phyloP scores from a whole-genome alignment of 2,329 filamentous ascomycete genomes.

The Fusarium mexicanum region DNA sequence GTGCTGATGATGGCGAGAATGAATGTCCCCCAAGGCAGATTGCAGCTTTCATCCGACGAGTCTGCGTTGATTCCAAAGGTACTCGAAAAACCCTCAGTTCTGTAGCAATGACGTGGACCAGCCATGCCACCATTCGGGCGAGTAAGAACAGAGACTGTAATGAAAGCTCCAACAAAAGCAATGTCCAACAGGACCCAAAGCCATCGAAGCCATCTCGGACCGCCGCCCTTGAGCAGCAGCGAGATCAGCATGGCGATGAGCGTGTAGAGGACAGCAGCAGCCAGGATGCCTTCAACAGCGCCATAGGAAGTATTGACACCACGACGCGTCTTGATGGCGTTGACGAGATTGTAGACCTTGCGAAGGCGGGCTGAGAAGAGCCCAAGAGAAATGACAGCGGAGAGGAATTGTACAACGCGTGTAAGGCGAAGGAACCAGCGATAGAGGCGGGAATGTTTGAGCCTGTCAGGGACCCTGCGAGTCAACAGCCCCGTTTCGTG shows the following conservation, averaged over 20 bases:
- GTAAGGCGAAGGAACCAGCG: slow-evolving; percentile 32
- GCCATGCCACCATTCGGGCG: slow-evolving; percentile 6
- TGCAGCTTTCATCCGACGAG: neutral
- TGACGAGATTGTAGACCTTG: slow-evolving; percentile 17
- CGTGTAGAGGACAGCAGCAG: slow-evolving; percentile 27
- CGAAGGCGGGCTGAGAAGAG: slow-evolving; percentile 22
- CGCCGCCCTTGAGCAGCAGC: slow-evolving; percentile 6
- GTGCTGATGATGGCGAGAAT: slow-evolving; percentile 26
- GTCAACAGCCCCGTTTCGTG: slow-evolving; percentile 10
- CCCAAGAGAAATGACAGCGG: slow-evolving; percentile 18
- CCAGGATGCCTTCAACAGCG: slow-evolving; percentile 32
- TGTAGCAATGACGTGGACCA: slow-evolving; percentile 13
- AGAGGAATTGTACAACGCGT: slow-evolving; percentile 24
- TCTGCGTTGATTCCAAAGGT: neutral
- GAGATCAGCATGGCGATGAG: slow-evolving; percentile 17
- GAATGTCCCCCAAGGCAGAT: slow-evolving; percentile 25
- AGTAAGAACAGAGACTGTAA: slow-evolving; percentile 11
- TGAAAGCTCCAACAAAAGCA: slow-evolving; percentile 17
- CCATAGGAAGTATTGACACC: slow-evolving; percentile 17
- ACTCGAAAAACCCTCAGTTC: neutral
- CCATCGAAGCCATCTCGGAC: slow-evolving; percentile 25
- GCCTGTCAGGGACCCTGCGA: slow-evolving; percentile 11
- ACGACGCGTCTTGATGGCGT: slow-evolving; percentile 16
- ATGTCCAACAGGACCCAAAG: slow-evolving; percentile 15
- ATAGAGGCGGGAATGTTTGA: slow-evolving; percentile 25